These are phyloP conservation scores for Phycomyces nitens DNA, from an alignment of 192 early-diverging fungal genomes.

Conservation along the genomic window DNA sequence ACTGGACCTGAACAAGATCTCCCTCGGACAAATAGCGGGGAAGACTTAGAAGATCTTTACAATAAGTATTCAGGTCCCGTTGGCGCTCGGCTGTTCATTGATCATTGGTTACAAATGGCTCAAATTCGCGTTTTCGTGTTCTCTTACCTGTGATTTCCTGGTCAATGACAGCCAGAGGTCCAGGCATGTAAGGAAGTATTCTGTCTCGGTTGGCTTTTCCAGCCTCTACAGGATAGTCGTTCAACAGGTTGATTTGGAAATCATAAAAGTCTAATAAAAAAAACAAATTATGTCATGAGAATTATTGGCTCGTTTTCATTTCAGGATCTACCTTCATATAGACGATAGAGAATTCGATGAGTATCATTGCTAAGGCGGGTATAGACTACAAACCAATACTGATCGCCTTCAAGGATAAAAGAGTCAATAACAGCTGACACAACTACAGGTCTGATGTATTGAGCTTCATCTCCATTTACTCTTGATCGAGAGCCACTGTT, in stretches of 20 bases:
- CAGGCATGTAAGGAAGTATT: constrained; percentile 65
- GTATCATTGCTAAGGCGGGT: constrained; percentile 49
- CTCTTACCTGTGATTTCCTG: constrained; percentile 56
- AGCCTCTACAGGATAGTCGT: constrained; percentile 64
- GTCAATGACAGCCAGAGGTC: constrained; percentile 58
- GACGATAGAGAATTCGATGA: constrained; percentile 61
- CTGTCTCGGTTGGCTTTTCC: constrained; percentile 50
- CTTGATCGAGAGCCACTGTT: background rate
- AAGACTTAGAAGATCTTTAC: constrained; percentile 57
- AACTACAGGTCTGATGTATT: constrained; percentile 32
- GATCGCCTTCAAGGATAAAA: constrained; percentile 64
- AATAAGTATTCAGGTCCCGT: constrained; percentile 63
- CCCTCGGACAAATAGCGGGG: constrained; percentile 54
- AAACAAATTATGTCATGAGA: background rate
- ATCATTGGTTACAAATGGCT: background rate
- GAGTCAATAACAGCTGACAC: constrained; percentile 57
- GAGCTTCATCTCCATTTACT: background rate
- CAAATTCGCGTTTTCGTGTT: background rate
- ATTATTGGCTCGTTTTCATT: background rate
- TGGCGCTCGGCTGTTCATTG: constrained; percentile 43
- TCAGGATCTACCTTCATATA: constrained; percentile 53
- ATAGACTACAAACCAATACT: constrained; percentile 68
- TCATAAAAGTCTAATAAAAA: constrained; percentile 60
- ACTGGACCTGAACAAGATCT: constrained; percentile 40
- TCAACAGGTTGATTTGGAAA: constrained; percentile 67